These are phyloP conservation scores for Phialocephala subalpina DNA, from an alignment of 2,329 filamentous ascomycete genomes.

Conservation along the genomic window DNA sequence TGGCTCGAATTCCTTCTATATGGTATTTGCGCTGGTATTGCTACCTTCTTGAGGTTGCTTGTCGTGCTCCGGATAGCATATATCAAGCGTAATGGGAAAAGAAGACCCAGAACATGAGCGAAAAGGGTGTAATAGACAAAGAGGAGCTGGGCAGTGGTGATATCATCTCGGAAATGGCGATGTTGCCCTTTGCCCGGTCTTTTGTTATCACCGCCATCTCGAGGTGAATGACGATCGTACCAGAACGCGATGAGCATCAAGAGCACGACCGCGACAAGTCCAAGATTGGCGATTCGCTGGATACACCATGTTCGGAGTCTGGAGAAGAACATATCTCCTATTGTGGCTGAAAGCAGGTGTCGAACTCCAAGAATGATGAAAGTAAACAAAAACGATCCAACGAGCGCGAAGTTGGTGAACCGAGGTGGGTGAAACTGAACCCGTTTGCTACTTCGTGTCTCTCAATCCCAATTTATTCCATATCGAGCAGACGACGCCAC, in stretches of 20 bases:
- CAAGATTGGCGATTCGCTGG: constrained; percentile 28
- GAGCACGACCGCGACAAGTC: constrained; percentile 22
- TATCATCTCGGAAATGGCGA: constrained; percentile 13
- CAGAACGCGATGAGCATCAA: constrained; percentile 29
- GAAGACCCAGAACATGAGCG: constrained; percentile 69
- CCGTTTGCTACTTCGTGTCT: not conserved
- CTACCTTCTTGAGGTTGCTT: constrained; percentile 49
- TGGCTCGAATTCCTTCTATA: not conserved
- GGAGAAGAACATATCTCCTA: constrained; percentile 16
- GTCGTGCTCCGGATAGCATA: constrained; percentile 68
- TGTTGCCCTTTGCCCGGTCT: constrained; percentile 11
- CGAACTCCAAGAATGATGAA: not conserved
- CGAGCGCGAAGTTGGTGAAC: not conserved
- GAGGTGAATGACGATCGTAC: constrained; percentile 17
- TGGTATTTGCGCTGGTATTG: constrained; percentile 6
- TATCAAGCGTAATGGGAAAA: constrained; percentile 69
- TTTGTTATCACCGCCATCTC: not conserved
- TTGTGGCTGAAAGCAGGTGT: not conserved
- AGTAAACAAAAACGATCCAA: not conserved
- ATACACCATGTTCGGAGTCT: constrained; percentile 25
- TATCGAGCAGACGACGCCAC: not conserved
- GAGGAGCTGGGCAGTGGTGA: constrained; percentile 38
- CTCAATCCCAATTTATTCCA: not conserved
- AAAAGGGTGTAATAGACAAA: constrained; percentile 72
- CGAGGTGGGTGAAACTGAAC: not conserved